Percentiles rank a stretch among this genome's conserved stretches.
Conservation (phyloP, 2,329 filamentous ascomycete genomes). For the Penicillium sp. region DNA sequence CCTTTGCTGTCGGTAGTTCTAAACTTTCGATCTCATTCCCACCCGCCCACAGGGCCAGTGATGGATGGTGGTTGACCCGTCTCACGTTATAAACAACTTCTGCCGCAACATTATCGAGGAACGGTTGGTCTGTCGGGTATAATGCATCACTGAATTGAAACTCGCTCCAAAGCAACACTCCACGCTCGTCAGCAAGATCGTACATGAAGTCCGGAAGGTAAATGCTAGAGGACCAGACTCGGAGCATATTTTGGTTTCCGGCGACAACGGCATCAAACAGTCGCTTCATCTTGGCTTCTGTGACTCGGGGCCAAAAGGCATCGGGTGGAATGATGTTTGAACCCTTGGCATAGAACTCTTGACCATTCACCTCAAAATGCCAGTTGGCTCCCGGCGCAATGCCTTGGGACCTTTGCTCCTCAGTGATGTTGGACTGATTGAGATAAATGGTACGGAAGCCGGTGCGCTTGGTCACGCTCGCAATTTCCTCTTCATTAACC, state of each 20-base stretch:
- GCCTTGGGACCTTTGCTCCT: conserved; percentile 55
- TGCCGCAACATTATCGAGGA: conserved; percentile 56
- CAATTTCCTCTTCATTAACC: conserved; percentile 39
- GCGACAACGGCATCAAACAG: conserved; percentile 58
- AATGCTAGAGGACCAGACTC: conserved; percentile 62
- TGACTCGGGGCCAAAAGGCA: conserved; percentile 64
- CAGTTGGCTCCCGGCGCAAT: conserved; percentile 61
- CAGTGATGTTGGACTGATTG: conserved; percentile 57
- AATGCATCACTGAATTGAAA: conserved; percentile 64
- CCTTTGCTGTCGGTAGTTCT: conserved; percentile 48
- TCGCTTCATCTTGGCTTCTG: conserved; percentile 51
- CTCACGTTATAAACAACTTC: conserved; percentile 63
- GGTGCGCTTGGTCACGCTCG: conserved; percentile 54
- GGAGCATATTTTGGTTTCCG: conserved; percentile 66
- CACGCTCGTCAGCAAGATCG: conserved; percentile 62
- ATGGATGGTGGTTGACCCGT: conserved; percentile 62
- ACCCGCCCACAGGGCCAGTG: conserved; percentile 56
- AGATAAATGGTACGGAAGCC: conserved; percentile 65
- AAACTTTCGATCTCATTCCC: conserved; percentile 63
- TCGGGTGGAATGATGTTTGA: conserved; percentile 66
- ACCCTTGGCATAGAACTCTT: conserved; percentile 65
- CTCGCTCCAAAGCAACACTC: conserved; percentile 63
- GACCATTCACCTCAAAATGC: conserved; percentile 68
- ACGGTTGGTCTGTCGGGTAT: conserved; percentile 57
- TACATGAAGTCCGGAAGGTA: conserved; percentile 65